A percentile compares a stretch with the other conserved stretches of the same genome.
phyloP scores from a whole-genome alignment of 176 grass and related monocot species.

The Cocos nucifera region DNA sequence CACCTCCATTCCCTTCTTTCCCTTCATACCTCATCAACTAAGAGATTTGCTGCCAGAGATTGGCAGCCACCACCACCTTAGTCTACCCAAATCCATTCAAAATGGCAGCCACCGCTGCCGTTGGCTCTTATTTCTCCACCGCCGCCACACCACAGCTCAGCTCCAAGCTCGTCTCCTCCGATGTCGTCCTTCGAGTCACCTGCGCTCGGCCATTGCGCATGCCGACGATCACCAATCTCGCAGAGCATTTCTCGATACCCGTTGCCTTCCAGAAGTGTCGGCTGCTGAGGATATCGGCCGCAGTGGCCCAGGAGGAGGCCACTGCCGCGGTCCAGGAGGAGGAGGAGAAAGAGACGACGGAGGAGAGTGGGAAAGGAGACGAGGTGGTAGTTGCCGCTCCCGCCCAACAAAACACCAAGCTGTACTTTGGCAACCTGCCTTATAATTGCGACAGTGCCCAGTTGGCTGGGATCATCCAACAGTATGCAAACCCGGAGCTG shows the following conservation, averaged over 20 bases:
- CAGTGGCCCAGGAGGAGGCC: slow-evolving; percentile 26
- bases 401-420: slow-evolving; percentile 35
- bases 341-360: slow-evolving; percentile 25
- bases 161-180: not conserved
- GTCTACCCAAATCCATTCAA: not conserved
- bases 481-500: slow-evolving; percentile 79
- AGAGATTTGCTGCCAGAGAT: no score
- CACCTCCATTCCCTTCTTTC: slow-evolving; percentile 1
- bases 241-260: not conserved
- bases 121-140: slow-evolving; percentile 5
- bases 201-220: not conserved
- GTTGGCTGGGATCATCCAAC: slow-evolving; percentile 77
- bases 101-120: slow-evolving; percentile 33
- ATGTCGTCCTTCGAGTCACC: slow-evolving; percentile 1
- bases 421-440: slow-evolving; percentile 89
- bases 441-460: slow-evolving; percentile 94
- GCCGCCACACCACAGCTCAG: slow-evolving; percentile 8
- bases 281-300: not conserved
- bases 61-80: not conserved
- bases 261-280: not conserved
- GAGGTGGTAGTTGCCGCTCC: slow-evolving; percentile 12
- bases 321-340: slow-evolving; percentile 36
- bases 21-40: slow-evolving; percentile 3
- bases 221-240: not conserved
- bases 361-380: slow-evolving; percentile 36